phyloP scores from a whole-genome alignment of 306 rosid genomes.

The Corylus avellana region DNA sequence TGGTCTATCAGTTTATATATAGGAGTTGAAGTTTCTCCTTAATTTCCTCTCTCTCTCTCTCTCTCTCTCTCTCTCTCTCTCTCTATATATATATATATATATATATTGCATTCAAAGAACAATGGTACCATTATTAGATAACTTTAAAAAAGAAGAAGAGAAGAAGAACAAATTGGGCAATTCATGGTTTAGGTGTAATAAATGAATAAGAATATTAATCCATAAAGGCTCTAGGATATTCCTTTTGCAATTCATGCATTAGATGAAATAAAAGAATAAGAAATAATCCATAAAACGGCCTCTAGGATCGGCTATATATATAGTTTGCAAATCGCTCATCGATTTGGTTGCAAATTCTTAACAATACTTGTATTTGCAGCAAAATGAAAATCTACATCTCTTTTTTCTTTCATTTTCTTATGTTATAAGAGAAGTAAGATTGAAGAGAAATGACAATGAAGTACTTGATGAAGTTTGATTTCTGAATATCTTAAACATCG shows the following conservation, averaged over 20 bases:
- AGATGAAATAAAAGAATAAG: too few relatives aligned
- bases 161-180: neutral
- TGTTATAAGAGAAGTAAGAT: neutral
- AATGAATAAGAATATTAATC: neutral
- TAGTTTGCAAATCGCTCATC: neutral
- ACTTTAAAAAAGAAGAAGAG: neutral
- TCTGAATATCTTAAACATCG: neutral
- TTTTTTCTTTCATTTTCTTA: neutral
- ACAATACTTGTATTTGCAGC: neutral
- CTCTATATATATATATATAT: too few relatives aligned
- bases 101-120: neutral
- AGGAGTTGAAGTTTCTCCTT: neutral
- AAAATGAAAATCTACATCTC: neutral
- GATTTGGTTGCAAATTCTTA: neutral
- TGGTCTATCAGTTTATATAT: neutral
- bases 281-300: too few relatives aligned
- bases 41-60: too few relatives aligned
- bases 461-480: neutral
- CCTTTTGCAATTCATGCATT: neutral
- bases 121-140: neutral
- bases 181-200: neutral
- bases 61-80: too few relatives aligned
- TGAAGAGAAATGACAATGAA: neutral
- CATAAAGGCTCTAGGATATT: neutral
- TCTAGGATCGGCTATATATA: neutral